phyloP scores from a whole-genome alignment of 108 stramenopile species.

The Nitzschia sp. region DNA sequence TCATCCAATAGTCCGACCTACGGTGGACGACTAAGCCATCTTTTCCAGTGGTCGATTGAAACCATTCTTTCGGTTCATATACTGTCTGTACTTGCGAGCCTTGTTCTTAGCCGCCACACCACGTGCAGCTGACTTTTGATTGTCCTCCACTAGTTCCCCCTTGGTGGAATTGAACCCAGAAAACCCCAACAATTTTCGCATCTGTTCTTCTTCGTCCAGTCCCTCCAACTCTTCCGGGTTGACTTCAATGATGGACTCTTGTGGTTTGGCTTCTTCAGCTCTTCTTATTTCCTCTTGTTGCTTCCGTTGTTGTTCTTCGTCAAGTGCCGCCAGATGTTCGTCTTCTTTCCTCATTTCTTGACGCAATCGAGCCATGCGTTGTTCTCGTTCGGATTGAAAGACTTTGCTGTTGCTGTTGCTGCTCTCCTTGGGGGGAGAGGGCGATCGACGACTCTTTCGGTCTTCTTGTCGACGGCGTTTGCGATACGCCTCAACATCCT shows the following conservation, averaged over 20 bases:
- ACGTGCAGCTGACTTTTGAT: conserved; percentile 84
- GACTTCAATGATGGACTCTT: conserved; percentile 47
- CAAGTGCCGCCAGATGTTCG: conserved; percentile 19
- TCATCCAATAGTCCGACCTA: background rate
- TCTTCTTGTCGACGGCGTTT: conserved; percentile 9
- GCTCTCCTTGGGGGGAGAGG: background rate
- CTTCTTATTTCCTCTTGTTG: conserved; percentile 9
- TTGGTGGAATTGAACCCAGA: conserved; percentile 93
- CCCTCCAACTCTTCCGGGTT: conserved; percentile 58
- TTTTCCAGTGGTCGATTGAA: conserved; percentile 94
- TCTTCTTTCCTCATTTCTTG: conserved; percentile 77
- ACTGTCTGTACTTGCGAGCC: conserved; percentile 95
- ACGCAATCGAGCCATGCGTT: conserved; percentile 79
- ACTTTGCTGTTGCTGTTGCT: background rate
- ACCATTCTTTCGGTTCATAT: conserved; percentile 96
- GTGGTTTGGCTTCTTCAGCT: conserved; percentile 24
- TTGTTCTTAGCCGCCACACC: conserved; percentile 93
- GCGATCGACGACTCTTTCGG: background rate
- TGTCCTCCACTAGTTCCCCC: conserved; percentile 89
- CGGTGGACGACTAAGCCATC: conserved; percentile 75
- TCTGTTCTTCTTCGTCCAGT: conserved; percentile 82
- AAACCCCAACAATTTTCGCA: conserved; percentile 89
- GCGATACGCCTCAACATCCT: background rate
- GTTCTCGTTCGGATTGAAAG: conserved; percentile 43
- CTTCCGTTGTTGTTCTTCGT: conserved; percentile 8